phyloP scores from a whole-genome alignment of 495 filamentous ascomycete species.

The Tuber microsphaerosporum region DNA sequence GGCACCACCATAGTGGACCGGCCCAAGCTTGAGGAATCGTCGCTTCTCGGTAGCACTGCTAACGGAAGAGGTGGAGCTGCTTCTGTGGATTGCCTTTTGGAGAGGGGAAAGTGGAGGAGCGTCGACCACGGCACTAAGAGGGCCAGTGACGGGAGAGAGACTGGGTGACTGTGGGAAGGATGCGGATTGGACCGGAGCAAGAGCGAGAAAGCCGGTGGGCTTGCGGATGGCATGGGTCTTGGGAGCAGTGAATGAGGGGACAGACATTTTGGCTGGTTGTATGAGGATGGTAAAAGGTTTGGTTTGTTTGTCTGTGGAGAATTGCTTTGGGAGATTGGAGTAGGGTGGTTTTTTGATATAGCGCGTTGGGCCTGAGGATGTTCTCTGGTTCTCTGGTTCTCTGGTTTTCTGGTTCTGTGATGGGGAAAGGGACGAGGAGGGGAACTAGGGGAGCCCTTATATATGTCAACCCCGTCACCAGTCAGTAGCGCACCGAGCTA shows the following conservation, averaged over 20 bases:
- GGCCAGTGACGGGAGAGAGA: slow-evolving; percentile 16
- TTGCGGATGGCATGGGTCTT: slow-evolving; percentile 29
- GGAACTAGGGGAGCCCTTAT: slow-evolving; percentile 21
- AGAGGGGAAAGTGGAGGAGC: slow-evolving; percentile 27
- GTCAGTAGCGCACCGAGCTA: slow-evolving; percentile 24
- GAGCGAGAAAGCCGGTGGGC: slow-evolving; percentile 37
- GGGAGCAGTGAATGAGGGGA: slow-evolving; percentile 13
- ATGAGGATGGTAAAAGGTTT: slow-evolving; percentile 7
- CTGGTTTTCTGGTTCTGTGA: slow-evolving; percentile 21
- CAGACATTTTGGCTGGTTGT: slow-evolving; percentile 29
- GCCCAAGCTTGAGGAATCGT: slow-evolving; percentile 42
- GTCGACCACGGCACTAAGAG: slow-evolving; percentile 14
- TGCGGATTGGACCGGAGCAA: slow-evolving; percentile 37
- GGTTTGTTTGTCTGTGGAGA: slow-evolving; percentile 10
- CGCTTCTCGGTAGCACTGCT: slow-evolving; percentile 35
- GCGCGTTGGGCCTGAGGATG: slow-evolving; percentile 9
- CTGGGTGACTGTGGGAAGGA: slow-evolving; percentile 40
- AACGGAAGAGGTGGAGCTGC: slow-evolving; percentile 37
- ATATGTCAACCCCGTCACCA: slow-evolving; percentile 16
- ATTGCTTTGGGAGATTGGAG: slow-evolving; percentile 15
- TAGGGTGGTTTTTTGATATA: background rate
- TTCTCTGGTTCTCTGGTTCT: slow-evolving; percentile 14
- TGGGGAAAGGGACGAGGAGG: slow-evolving; percentile 19
- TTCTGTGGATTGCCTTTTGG: slow-evolving; percentile 21
- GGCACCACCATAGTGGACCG: slow-evolving; percentile 39